Evolutionary conservation across 1,284 basidiomycete species (phyloP).

Genomic region (Psilocybe mexicana): DNA sequence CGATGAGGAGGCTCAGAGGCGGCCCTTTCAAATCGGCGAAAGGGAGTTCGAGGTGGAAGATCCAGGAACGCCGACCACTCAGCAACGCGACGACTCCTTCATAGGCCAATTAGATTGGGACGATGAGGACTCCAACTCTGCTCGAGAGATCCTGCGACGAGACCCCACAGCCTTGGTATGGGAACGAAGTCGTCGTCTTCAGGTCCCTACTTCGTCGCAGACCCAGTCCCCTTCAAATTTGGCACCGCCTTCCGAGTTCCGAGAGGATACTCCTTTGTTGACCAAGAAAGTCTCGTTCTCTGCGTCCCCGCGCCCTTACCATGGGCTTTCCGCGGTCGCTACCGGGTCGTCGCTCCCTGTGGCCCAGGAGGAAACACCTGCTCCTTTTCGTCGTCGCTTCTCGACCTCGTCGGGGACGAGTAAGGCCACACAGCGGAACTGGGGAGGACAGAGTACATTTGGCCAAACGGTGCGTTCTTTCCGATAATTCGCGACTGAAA

Average conservation of each 20-base stretch:
- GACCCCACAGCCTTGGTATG: conserved; percentile 4
- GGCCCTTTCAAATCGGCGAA: conserved; percentile 23
- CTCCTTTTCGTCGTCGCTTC: conserved; percentile 26
- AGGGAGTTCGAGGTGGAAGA: conserved; percentile 34
- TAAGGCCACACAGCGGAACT: conserved; percentile 30
- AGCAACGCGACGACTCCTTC: conserved; percentile 29
- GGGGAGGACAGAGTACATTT: conserved; percentile 69
- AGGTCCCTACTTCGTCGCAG: not conserved
- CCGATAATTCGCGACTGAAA: not conserved
- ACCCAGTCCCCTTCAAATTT: not conserved
- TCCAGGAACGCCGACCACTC: conserved; percentile 3
- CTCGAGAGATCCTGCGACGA: conserved; percentile 1
- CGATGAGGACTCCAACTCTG: conserved; percentile 29
- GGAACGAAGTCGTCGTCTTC: not conserved
- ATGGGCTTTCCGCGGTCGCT: not conserved
- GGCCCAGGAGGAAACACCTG: conserved; percentile 7
- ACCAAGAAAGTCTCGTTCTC: conserved; percentile 25
- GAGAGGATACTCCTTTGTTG: conserved; percentile 23
- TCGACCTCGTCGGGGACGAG: conserved; percentile 33
- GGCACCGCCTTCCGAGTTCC: not conserved
- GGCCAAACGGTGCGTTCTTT: conserved; percentile 71
- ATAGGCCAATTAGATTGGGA: conserved; percentile 50
- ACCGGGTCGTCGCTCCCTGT: not conserved
- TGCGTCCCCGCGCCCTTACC: conserved; percentile 12
- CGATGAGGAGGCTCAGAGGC: conserved; percentile 25